Evolutionary conservation across 495 filamentous ascomycete genomes (phyloP).

Genomic region (Lepidopterella palustris): DNA sequence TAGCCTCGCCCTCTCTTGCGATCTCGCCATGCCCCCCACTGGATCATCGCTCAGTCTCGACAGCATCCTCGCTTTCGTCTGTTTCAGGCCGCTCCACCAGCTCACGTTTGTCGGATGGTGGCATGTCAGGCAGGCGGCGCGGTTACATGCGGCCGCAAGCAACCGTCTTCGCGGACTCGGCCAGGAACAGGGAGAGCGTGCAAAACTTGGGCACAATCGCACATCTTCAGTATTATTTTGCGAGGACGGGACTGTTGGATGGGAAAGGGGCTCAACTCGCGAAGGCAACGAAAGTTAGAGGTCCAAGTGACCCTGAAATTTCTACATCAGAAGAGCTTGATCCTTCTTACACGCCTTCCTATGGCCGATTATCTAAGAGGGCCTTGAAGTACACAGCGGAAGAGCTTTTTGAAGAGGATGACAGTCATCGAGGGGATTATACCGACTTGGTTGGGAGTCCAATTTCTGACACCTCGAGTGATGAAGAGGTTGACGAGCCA

Average conservation of each 20-base stretch:
- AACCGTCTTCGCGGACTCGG: constrained; percentile 85
- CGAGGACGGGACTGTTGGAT: constrained; percentile 84
- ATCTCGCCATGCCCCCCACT: constrained; percentile 57
- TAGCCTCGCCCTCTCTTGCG: constrained; percentile 58
- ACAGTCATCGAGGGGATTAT: constrained; percentile 23
- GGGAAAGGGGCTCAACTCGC: constrained; percentile 83
- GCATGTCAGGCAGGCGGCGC: constrained; percentile 52
- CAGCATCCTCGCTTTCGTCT: constrained; percentile 64
- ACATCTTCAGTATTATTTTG: constrained; percentile 97
- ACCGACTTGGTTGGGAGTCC: constrained; percentile 52
- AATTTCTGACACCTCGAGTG: constrained; percentile 45
- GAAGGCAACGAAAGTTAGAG: constrained; percentile 51
- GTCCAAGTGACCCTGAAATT: constrained; percentile 17
- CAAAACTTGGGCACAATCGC: constrained; percentile 94
- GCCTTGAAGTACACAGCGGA: neutral
- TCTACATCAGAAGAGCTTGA: constrained; percentile 13
- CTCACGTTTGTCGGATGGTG: constrained; percentile 47
- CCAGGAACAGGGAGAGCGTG: constrained; percentile 82
- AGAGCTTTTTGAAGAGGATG: constrained; percentile 22
- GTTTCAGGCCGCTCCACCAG: constrained; percentile 52
- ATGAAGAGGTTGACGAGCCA: constrained; percentile 53
- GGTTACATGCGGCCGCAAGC: constrained; percentile 89
- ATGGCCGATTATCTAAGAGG: neutral
- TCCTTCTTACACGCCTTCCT: constrained; percentile 14
- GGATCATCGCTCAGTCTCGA: constrained; percentile 69